Conservation (phyloP, 257 asterid species). For the Solanum dulcamara region DNA sequence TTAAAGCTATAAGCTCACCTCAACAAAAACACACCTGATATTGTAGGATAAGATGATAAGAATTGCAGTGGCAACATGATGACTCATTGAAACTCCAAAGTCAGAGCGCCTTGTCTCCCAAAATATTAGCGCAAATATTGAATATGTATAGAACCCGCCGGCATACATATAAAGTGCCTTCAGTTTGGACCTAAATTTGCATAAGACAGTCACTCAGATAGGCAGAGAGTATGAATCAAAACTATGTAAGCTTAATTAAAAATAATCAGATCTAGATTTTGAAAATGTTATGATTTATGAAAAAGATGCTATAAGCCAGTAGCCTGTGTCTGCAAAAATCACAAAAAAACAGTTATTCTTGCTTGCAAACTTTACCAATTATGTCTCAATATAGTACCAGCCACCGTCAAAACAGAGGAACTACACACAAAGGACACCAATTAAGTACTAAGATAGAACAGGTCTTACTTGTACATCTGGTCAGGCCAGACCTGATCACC, state of each 20-base stretch:
- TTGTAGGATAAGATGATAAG: constrained; percentile 65
- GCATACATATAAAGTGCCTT: constrained; percentile 77
- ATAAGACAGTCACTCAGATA: constrained; percentile 5
- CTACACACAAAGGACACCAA: neutral
- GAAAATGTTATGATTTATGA: neutral
- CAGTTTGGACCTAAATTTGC: constrained; percentile 62
- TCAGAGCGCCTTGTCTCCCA: constrained; percentile 98
- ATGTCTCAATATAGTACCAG: neutral
- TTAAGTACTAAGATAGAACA: neutral
- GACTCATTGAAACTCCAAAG: constrained; percentile 92
- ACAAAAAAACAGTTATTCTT: neutral
- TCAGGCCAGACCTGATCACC: constrained; percentile 85
- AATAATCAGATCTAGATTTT: neutral
- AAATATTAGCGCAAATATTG: constrained; percentile 80
- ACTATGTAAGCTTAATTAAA: neutral
- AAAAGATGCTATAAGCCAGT: neutral
- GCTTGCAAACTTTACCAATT: neutral
- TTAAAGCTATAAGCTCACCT: constrained; percentile 2
- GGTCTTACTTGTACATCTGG: constrained; percentile 66
- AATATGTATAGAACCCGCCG: constrained; percentile 82
- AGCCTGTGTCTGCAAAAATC: neutral
- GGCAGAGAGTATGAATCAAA: neutral
- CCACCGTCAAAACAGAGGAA: neutral
- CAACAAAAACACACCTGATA: constrained; percentile 35
- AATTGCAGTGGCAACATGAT: constrained; percentile 67